Conservation (phyloP, 2,329 filamentous ascomycete genomes). For the Spiromastix sp. region DNA sequence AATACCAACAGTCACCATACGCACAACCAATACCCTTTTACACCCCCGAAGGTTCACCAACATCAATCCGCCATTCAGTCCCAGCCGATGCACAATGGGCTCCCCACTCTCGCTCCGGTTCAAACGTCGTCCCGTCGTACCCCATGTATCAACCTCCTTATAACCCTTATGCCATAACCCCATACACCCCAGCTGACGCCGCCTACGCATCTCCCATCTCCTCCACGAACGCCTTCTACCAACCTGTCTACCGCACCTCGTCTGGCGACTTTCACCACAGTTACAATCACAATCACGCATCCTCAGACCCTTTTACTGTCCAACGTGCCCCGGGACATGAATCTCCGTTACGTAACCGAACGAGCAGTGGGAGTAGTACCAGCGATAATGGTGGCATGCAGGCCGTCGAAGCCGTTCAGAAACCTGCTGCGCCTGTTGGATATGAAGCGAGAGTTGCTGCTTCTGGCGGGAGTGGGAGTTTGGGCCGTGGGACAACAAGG, state of each 20-base stretch:
- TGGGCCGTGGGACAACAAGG: background rate
- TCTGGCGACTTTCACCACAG: constrained; percentile 12
- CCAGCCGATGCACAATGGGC: constrained; percentile 41
- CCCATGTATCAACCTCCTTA: constrained; percentile 20
- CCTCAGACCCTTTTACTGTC: constrained; percentile 9
- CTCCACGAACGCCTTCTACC: constrained; percentile 14
- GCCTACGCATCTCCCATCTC: constrained; percentile 16
- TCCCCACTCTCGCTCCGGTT: constrained; percentile 30
- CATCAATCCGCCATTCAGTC: constrained; percentile 27
- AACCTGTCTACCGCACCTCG: constrained; percentile 14
- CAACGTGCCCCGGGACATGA: constrained; percentile 13
- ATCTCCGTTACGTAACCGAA: constrained; percentile 6
- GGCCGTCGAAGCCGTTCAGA: constrained; percentile 3
- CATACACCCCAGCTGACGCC: constrained; percentile 22
- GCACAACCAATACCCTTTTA: constrained; percentile 22
- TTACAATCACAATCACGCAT: constrained; percentile 4
- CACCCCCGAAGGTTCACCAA: constrained; percentile 26
- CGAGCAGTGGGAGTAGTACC: constrained; percentile 7
- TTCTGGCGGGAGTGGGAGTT: background rate
- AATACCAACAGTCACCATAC: constrained; percentile 22
- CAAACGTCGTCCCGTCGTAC: constrained; percentile 20
- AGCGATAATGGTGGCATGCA: constrained; percentile 8
- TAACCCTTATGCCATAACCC: constrained; percentile 16
- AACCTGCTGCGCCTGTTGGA: constrained; percentile 7
- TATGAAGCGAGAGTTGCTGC: background rate